Percentiles rank a stretch among this genome's conserved stretches.
Evolutionary conservation across 2,329 filamentous ascomycete genomes (phyloP).

Genomic region (Meredithiella fracta): DNA sequence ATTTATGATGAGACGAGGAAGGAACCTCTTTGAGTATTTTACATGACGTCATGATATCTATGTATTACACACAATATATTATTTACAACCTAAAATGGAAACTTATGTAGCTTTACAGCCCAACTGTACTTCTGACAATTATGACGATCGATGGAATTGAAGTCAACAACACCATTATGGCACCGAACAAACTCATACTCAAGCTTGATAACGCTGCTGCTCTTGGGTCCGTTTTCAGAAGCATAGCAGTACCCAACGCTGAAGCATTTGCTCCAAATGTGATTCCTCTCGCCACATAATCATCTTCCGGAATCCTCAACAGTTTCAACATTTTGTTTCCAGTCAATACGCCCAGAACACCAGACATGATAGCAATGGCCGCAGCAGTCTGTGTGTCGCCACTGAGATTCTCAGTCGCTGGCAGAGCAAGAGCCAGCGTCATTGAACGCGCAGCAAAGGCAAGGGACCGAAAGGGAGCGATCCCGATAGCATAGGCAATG

Average conservation of each 20-base stretch:
- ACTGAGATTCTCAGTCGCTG: conserved; percentile 38
- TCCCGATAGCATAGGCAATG: conserved; percentile 37
- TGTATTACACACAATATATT: background rate
- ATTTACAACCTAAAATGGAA: background rate
- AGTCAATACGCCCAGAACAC: conserved; percentile 41
- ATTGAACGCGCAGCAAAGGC: conserved; percentile 40
- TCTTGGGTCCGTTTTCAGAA: conserved; percentile 39
- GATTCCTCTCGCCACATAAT: conserved; percentile 47
- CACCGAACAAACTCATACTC: conserved; percentile 44
- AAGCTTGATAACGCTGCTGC: conserved; percentile 43
- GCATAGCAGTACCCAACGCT: conserved; percentile 40
- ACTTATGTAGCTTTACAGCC: conserved; percentile 18
- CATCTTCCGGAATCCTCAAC: conserved; percentile 40
- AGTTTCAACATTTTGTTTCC: conserved; percentile 31
- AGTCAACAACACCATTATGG: conserved; percentile 41
- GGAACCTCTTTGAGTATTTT: background rate
- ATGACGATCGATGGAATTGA: conserved; percentile 37
- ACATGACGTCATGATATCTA: background rate
- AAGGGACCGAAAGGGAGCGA: conserved; percentile 33
- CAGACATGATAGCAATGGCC: conserved; percentile 41
- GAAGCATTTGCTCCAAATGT: conserved; percentile 44
- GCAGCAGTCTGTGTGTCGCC: conserved; percentile 40
- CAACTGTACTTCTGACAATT: conserved; percentile 32
- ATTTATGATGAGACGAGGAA: too few species aligned
- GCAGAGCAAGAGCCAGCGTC: conserved; percentile 43